A percentile compares a stretch with the other conserved stretches of the same genome.
phyloP scores from a whole-genome alignment of 371 early-diverging fungal species.

The Actinomortierella ambigua region DNA sequence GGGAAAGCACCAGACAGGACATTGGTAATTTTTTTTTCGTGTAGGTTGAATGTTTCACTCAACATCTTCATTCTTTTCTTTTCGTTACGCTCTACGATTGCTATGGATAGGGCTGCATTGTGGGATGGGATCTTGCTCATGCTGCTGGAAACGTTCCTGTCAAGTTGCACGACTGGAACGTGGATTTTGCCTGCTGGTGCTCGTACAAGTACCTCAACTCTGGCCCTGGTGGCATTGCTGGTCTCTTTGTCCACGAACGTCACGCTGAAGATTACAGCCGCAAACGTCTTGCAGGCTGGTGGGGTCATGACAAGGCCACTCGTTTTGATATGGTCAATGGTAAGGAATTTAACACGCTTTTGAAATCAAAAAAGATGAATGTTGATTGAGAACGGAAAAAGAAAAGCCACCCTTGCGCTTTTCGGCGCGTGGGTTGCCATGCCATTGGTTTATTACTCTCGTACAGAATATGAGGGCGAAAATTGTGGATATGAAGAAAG shows the following conservation, averaged over 20 bases:
- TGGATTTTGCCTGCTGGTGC: conserved; percentile 99
- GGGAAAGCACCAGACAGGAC: not conserved
- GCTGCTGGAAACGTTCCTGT: conserved; percentile 94
- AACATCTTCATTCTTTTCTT: not conserved
- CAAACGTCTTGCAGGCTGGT: conserved; percentile 90
- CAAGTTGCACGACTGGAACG: conserved; percentile 92
- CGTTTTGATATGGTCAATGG: conserved; percentile 83
- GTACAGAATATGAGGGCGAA: no score
- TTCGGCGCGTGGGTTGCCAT: no score
- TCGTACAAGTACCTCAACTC: conserved; percentile 97
- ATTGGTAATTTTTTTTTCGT: not conserved
- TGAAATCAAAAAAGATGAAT: conserved; percentile 17
- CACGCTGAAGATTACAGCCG: conserved; percentile 56
- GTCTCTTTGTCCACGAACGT: conserved; percentile 85
- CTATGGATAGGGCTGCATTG: conserved; percentile 74
- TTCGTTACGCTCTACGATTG: not conserved
- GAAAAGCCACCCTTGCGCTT: no score
- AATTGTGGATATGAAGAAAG: no score
- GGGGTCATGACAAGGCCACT: conserved; percentile 85
- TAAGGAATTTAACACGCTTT: conserved; percentile 15
- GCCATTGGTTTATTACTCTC: no score
- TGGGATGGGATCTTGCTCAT: conserved; percentile 97
- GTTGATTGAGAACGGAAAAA: no score
- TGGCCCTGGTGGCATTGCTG: conserved; percentile 94
- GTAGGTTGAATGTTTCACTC: not conserved